Evolutionary conservation across 306 rosid genomes (phyloP), one percentile per base, ranked within the genome.

Genomic region (Medicago ruthenica): DNA sequence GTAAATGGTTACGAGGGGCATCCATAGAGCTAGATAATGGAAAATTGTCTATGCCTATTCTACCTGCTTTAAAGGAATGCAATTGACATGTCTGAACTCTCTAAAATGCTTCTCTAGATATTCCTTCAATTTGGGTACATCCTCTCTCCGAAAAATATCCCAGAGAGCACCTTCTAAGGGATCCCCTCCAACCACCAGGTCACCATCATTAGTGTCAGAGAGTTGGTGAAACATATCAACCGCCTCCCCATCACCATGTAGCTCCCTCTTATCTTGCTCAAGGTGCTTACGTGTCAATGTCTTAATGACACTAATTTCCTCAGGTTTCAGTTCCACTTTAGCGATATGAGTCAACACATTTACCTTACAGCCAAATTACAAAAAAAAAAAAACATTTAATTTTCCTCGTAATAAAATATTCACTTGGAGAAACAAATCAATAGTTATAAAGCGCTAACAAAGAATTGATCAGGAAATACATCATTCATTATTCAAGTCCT

Each of bases 121-220:
- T 76, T 88, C 85, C 79, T 90, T 76, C 81, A 94, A 89, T 82
- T 88, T 88, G 5, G 91, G 95, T 27, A 81, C 89, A 87, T 94
- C 98, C 74, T 94, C 80, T 81, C 98, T 86, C 44, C 98, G 85
- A 69, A 94, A 94, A 82, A 94, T 88, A 88, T 91, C 98, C 97
- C 98, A 91, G 9, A 94, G 73, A 54, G 96, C 97, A 71, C 97
- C 97, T 44, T 85, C 97, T 16, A 81, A 60, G 18, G 54, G 67
- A 75, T 82, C 88, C 47, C 34, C 64, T 37, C 27, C 71, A 81
- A 31, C 70, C 66, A 75, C 17, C 60, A 20, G 65, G 20, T 17
- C 74, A 42, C 22, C 54, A 22, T 41, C 39, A 61, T 39, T 60
- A 69, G 58, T 59, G 27, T 62, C 42, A 71, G 76, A 44, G 24